Percentiles rank a stretch among this genome's conserved stretches.
Conservation (phyloP, 1,284 basidiomycete genomes). For the Papiliotrema terrestris region DNA sequence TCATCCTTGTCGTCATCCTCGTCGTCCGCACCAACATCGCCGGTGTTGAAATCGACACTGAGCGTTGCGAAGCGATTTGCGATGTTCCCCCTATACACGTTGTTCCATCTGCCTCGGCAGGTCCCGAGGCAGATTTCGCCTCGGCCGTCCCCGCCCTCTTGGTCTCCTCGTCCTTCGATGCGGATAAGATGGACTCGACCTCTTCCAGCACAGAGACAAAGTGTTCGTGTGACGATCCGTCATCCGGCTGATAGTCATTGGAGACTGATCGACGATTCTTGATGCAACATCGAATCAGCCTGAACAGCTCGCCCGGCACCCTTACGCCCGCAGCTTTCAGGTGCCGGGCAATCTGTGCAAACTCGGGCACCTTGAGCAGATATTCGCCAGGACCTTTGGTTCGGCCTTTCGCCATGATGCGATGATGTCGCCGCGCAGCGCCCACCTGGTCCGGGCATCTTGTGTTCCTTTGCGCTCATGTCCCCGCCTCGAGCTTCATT, state of each 20-base stretch:
- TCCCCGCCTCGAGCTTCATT: neutral
- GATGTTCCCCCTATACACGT: no score
- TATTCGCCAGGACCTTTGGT: neutral
- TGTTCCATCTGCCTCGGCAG: no score
- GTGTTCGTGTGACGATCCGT: conserved; percentile 1
- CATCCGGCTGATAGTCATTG: neutral
- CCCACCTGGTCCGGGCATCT: neutral
- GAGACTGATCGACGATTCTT: neutral
- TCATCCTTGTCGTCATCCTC: conserved; percentile 2
- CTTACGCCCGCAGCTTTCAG: conserved; percentile 4
- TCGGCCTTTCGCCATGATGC: neutral
- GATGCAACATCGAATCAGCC: conserved; percentile 12
- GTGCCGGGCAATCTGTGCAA: conserved; percentile 3
- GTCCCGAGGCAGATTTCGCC: neutral
- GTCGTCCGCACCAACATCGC: no score
- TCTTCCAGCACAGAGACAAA: conserved; percentile 11
- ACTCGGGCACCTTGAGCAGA: conserved; percentile 6
- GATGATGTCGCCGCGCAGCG: neutral
- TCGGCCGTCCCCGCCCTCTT: neutral
- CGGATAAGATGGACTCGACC: conserved; percentile 3
- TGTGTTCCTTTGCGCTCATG: neutral
- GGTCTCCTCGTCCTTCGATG: neutral
- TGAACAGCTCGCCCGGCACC: conserved; percentile 12
- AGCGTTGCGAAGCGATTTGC: no score
- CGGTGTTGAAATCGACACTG: no score